Evolutionary conservation across 371 early-diverging fungal species (phyloP), one percentile per base, ranked within the genome.

Genomic region (Zychaea mexicana): DNA sequence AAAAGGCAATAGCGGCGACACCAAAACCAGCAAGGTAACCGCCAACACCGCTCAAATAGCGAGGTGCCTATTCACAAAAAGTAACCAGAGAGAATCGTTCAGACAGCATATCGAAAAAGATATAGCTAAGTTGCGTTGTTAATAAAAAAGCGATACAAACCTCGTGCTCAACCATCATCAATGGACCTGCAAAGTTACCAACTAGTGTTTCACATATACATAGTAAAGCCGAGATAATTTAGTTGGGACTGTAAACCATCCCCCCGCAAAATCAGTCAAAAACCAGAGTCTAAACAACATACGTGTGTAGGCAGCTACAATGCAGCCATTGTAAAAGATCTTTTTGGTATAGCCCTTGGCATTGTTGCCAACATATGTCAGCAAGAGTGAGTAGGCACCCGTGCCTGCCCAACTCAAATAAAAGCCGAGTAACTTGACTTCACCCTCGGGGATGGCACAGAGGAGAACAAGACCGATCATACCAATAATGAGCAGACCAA

Each of bases 301-400:
- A n/a, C n/a, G 10, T n/a, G 73, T 75, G 45, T 66, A 75, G 13
- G 60, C 64, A 28, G 71, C 57, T 57, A 75, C 57, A 17, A 70
- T 54, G 54, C 64, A 65, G 2, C 57, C 73, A 24, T 78, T 71
- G 46, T 71, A 75, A n/a, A 75, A 63, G 8, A 68, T 42, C 57
- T 78, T 78, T 36, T 78, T 78, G 19, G 76, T 71, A 30, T 78
- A 78, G 15, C 79, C 79, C 15, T 70, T 65, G 12, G 73, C 72
- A 53, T 78, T 78, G 22, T 59, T 49, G 17, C 67, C 65, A 28
- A 69, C 45, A 36, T 71, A 62, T 0, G 74, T 68, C 2, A 71
- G 45, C 0, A 78, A 45, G 8, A 78, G 55, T 1, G 69, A 64
- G 24, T 72, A 69, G 6, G 67, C 62, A 24, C 73, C 78, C 15